Evolutionary conservation across 2,329 filamentous ascomycete species (phyloP), one percentile per base, ranked within the genome.

Genomic region (Rosellinia necatrix): DNA sequence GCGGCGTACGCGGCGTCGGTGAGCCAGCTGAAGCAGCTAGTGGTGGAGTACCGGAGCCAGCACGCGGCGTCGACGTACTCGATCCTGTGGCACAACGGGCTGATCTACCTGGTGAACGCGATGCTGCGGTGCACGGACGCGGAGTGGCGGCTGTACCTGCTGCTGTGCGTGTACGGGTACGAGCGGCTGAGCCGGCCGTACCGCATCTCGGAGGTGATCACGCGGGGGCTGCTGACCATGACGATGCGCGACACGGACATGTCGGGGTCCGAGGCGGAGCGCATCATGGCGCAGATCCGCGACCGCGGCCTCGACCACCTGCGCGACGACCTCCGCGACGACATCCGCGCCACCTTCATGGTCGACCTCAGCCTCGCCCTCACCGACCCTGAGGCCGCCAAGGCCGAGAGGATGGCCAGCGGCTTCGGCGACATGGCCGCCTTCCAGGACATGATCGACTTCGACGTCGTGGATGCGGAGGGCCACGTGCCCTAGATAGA

Each of bases 71-170:
- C 74, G 2, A 63, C 66, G 1, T 74, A 71, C 49, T 71, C 72
- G 1, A 69, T 76, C 6, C 63, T 76, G 2, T 78, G 74, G 74
- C 72, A 76, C 44, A 75, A 67, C 3, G 74, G 71, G 2, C 60
- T 77, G 17, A 69, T 73, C 2, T 76, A 76, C 30, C 64, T 76
- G 0, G 64, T 70, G 4, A 77, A 76, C 29, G 73, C 71, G 3
- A 67, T 76, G 10, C 58, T 76, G 0, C 62, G 65, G 13, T 61
- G 67, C 9, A 66, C 61, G 2, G 57, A 74, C 9, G 59, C 67
- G 0, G 57, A 72, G 8, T 72, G 68, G 68, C 68, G 66, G 10
- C 66, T 71, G 3, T 75, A 77, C 41, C 65, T 78, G 4, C 57
- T 72, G 3, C 58, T 75, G 1, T 76, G 74, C 29, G 56, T 77